Percentiles rank a stretch among this genome's conserved stretches.
phyloP scores from a whole-genome alignment of 2,329 filamentous ascomycete genomes.

The Bimuria novae-zelandiae region DNA sequence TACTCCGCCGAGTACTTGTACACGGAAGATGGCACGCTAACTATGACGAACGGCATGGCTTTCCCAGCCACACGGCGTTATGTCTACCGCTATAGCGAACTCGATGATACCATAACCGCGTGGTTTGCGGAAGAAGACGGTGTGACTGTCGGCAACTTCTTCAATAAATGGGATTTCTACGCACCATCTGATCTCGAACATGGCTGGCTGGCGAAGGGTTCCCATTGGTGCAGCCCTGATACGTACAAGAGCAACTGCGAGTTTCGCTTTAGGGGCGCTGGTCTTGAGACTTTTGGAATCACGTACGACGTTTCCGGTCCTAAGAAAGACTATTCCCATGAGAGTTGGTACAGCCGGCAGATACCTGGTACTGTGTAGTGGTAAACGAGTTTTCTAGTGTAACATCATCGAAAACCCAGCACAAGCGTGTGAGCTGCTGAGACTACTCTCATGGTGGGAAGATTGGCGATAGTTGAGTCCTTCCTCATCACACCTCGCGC shows the following conservation, averaged over 20 bases:
- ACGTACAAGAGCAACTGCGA: slow-evolving; percentile 72
- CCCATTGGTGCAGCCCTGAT: slow-evolving; percentile 73
- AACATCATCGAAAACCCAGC: too few relatives aligned
- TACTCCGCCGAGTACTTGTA: slow-evolving; percentile 65
- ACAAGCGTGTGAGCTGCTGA: too few relatives aligned
- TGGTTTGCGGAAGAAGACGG: slow-evolving; percentile 77
- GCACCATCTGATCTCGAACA: slow-evolving; percentile 37
- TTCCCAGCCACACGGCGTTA: slow-evolving; percentile 70
- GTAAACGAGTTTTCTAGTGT: background rate
- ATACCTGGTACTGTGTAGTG: background rate
- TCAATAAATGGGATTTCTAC: slow-evolving; percentile 72
- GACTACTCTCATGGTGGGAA: too few relatives aligned
- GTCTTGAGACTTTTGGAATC: slow-evolving; percentile 46
- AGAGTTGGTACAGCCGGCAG: slow-evolving; percentile 43
- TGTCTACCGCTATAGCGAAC: slow-evolving; percentile 71
- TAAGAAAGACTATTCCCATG: slow-evolving; percentile 69
- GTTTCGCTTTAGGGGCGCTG: slow-evolving; percentile 57
- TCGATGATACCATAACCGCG: slow-evolving; percentile 64
- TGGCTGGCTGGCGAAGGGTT: slow-evolving; percentile 67
- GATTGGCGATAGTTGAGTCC: too few relatives aligned
- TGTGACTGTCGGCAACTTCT: slow-evolving; percentile 73
- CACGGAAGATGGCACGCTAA: slow-evolving; percentile 69
- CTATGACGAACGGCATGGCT: slow-evolving; percentile 58
- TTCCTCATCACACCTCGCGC: too few relatives aligned
- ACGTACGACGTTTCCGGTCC: slow-evolving; percentile 71